Evolutionary conservation across 352 stramenopile genomes (phyloP).

Genomic region (Pythium graminicola): DNA sequence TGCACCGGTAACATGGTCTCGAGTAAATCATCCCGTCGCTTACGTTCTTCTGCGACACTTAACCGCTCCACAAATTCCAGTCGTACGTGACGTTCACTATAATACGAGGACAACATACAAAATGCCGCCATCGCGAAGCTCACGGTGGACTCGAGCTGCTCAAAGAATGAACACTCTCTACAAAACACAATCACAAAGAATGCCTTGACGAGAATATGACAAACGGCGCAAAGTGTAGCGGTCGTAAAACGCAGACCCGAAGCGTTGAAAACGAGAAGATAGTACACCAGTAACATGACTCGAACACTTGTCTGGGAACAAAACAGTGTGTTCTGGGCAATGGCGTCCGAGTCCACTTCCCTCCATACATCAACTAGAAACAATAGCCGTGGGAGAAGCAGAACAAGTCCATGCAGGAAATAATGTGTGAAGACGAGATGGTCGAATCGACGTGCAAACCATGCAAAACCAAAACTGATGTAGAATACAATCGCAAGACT

Average conservation of each 20-base stretch:
- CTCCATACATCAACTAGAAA: constrained; percentile 30
- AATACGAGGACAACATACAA: constrained; percentile 62
- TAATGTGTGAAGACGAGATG: constrained; percentile 46
- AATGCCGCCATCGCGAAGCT: constrained; percentile 53
- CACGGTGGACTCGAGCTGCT: constrained; percentile 45
- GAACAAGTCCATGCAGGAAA: constrained; percentile 35
- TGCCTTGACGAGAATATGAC: constrained; percentile 40
- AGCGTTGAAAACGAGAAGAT: constrained; percentile 51
- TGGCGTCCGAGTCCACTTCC: constrained; percentile 18
- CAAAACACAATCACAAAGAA: constrained; percentile 50
- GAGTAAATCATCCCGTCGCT: constrained; percentile 57
- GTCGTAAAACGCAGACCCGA: constrained; percentile 65
- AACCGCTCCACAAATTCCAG: constrained; percentile 57
- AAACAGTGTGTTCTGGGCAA: constrained; percentile 33
- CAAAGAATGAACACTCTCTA: constrained; percentile 34
- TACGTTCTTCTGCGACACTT: constrained; percentile 57
- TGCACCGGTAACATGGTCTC: constrained; percentile 72
- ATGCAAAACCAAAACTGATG: constrained; percentile 30
- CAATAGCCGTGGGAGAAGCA: constrained; percentile 42
- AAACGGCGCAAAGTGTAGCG: constrained; percentile 39
- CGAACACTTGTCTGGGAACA: constrained; percentile 52
- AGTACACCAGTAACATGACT: constrained; percentile 47
- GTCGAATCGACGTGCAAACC: constrained; percentile 48
- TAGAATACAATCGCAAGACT: constrained; percentile 39
- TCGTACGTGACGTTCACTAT: constrained; percentile 55